Evolutionary conservation across 2,329 filamentous ascomycete species (phyloP).

Genomic region (Coleophoma cylindrospora): DNA sequence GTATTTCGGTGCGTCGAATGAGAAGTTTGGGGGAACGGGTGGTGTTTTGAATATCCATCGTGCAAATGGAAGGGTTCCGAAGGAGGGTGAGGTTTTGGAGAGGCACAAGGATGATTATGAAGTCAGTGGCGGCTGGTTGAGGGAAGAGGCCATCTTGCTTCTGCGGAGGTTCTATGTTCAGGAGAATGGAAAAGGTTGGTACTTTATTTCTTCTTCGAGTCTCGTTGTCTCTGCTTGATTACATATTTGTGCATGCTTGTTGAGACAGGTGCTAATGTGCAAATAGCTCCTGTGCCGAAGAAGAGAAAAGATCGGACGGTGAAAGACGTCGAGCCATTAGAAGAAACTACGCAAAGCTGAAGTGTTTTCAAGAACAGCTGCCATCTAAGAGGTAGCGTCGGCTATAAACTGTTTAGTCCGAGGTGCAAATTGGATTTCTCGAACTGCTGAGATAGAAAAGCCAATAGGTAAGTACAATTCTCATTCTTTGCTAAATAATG

Average conservation of each 20-base stretch:
- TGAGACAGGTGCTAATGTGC: conserved; percentile 3
- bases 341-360: too few species aligned
- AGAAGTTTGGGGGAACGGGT: conserved; percentile 94
- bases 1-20: conserved; percentile 92
- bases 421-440: too few species aligned
- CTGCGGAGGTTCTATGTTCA: conserved; percentile 95
- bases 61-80: conserved; percentile 15
- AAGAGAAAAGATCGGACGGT: conserved; percentile 26
- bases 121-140: conserved; percentile 80
- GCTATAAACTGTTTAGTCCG: too few species aligned
- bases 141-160: conserved; percentile 89
- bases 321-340: conserved; percentile 22
- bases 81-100: neutral
- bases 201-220: neutral
- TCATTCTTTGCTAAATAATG: too few species aligned
- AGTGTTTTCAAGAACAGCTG: too few species aligned
- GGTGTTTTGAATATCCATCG: conserved; percentile 82
- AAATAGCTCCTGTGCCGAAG: conserved; percentile 25
- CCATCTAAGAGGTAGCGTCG: too few species aligned
- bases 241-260: neutral
- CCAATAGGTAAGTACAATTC: too few species aligned
- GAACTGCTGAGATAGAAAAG: too few species aligned
- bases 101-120: conserved; percentile 75
- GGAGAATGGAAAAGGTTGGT: conserved; percentile 84
- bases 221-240: neutral